Conservation (phyloP, 257 asterid species). For the Solanum paucissectum region DNA sequence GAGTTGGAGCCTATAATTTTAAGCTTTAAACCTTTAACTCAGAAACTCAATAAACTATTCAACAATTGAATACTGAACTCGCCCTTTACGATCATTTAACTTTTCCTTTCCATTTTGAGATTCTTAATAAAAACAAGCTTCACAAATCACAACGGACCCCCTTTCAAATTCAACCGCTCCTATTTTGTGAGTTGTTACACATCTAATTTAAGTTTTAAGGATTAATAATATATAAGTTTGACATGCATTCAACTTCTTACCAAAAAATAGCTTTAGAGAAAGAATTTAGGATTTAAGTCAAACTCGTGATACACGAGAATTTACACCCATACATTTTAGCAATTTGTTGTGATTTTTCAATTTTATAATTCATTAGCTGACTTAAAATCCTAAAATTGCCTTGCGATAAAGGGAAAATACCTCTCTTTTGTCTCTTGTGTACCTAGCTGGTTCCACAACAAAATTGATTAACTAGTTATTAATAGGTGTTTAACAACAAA, state of each 20-base stretch:
- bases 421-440: neutral
- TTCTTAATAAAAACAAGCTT: neutral
- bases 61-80: too few relatives aligned
- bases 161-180: too few relatives aligned
- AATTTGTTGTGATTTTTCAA: neutral
- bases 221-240: neutral
- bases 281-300: neutral
- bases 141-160: neutral
- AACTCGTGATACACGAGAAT: neutral
- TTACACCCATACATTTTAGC: rapidly evolving
- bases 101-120: neutral
- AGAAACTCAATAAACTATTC: too few relatives aligned
- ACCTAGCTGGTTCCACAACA: neutral
- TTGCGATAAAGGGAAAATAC: neutral
- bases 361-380: neutral
- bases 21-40: too few relatives aligned
- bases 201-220: neutral
- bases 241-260: neutral
- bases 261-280: too few relatives aligned
- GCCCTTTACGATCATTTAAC: neutral
- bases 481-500: neutral
- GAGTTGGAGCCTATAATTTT: too few relatives aligned
- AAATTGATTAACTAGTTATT: neutral
- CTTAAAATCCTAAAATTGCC: neutral
- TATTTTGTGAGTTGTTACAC: neutral